Base-by-base conservation (phyloP, 805 yeast genomes). In the Metschnikowia cerradonensis region DNA sequence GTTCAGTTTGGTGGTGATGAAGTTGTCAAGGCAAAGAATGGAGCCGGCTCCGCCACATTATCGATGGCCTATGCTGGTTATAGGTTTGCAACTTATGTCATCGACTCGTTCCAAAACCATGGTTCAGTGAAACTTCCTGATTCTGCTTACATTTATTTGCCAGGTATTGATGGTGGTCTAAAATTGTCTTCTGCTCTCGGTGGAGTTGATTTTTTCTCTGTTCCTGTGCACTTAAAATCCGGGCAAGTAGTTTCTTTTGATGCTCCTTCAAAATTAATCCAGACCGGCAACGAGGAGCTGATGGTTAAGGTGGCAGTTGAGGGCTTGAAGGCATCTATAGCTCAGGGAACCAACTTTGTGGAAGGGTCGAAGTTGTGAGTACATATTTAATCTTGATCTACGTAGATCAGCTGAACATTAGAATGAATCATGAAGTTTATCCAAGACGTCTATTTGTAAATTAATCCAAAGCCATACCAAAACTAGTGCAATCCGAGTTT, bases 401-500 rank as follows among this genome's bases (percentile, higher is more conserved):
- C n/a, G 32, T 23, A 14, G 4, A 23, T 11, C 23, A 4, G 23
- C 19, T 19, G 11, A 37, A 17, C 14, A 36, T 20, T 17, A 20
- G 13, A 23, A n/a, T 23, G 6, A 22, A 22, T n/a, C 19, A n/a
- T 39, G 17, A 22, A 39, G 19, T n/a, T 15, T 26, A 26, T 17
- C 3, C 10, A 13, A 11, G 33, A 4, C n/a, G 6, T 46, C 34
- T 45, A 19, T 45, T 26, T 19, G 32, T 31, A 17, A 17, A 14
- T 13, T 11, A 26, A 6, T 8, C 30, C 30, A 26, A 26, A 26
- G 3, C 30, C 10, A 11, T 44, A 34, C 15, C 19, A 19, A 2
- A 17, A 33, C 31, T 62, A 70, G 48, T 78, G 60, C 52, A 81
- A 74, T 4, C 90, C 90, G 40, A 88, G 72, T 65, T 88, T 86